These are phyloP conservation scores for Crithidia expoeki DNA, from an alignment of 208 protist genomes.

Conservation along the genomic window DNA sequence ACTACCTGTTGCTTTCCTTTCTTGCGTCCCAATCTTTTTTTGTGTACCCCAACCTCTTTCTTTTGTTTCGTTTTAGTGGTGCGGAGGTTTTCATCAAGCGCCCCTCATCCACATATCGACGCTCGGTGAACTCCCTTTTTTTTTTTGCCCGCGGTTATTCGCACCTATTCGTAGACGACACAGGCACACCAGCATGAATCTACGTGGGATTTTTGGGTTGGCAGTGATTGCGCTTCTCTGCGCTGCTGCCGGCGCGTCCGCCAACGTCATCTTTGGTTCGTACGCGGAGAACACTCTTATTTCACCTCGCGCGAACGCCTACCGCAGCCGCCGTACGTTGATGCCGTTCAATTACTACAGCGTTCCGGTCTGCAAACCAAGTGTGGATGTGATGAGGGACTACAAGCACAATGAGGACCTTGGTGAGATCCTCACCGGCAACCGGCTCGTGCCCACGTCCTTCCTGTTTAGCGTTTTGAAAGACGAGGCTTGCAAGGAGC, in stretches of 20 bases:
- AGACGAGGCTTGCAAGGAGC: slow-evolving; percentile 41
- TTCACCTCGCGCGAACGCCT: slow-evolving; percentile 82
- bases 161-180: background rate
- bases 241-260: background rate
- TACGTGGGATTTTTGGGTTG: background rate
- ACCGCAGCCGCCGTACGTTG: slow-evolving; percentile 86
- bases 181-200: slow-evolving; percentile 1
- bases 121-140: too few species aligned
- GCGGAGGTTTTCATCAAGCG: too few species aligned
- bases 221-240: slow-evolving; percentile 22
- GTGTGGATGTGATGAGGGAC: slow-evolving; percentile 27
- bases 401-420: slow-evolving; percentile 82
- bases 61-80: background rate
- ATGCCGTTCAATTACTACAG: slow-evolving; percentile 95
- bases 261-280: background rate
- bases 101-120: too few species aligned
- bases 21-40: background rate
- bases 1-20: background rate
- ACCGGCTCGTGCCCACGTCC: slow-evolving; percentile 92
- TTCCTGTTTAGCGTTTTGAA: slow-evolving; percentile 65
- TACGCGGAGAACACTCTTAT: slow-evolving; percentile 25
- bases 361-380: slow-evolving; percentile 87
- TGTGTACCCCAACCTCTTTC: background rate
- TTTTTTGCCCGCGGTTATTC: background rate
- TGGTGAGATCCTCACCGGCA: slow-evolving; percentile 94